Conservation (phyloP, 164 flowering plant species). For the Hamamelis virginiana region DNA sequence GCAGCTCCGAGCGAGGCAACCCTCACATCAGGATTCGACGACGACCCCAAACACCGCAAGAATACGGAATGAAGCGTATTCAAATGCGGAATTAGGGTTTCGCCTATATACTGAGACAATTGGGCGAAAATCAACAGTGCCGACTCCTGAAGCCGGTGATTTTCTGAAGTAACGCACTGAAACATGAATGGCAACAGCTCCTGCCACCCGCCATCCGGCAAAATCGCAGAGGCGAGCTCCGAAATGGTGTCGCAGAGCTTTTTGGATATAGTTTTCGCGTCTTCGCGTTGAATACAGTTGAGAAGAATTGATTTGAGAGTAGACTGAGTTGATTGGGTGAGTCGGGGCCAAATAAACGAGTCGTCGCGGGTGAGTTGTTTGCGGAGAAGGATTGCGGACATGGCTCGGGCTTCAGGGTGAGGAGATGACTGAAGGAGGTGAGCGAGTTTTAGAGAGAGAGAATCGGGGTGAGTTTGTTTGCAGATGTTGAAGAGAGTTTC, state of each 20-base stretch:
- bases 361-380: conserved; percentile 91
- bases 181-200: conserved; percentile 94
- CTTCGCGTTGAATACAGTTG: conserved; percentile 61
- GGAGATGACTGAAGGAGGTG: conserved; percentile 70
- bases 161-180: conserved; percentile 78
- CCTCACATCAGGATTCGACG: conserved; percentile 56
- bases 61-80: conserved; percentile 74
- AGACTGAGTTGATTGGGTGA: conserved; percentile 61
- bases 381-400: conserved; percentile 91
- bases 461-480: conserved; percentile 56
- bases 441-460: conserved; percentile 73
- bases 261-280: conserved; percentile 64
- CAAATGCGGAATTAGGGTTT: conserved; percentile 61
- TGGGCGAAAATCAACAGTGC: conserved; percentile 88
- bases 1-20: conserved; percentile 83
- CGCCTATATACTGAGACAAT: conserved; percentile 81
- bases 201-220: conserved; percentile 87
- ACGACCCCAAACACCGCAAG: conserved; percentile 51
- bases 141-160: conserved; percentile 67
- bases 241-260: conserved; percentile 94
- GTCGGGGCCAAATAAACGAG: conserved; percentile 82
- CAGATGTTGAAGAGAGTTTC: conserved; percentile 34
- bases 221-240: conserved; percentile 78
- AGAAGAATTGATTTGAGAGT: conserved; percentile 64
- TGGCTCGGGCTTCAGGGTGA: conserved; percentile 72